Evolutionary conservation across 2,329 filamentous ascomycete species (phyloP).

Genomic region (Aspergillus alliaceus): DNA sequence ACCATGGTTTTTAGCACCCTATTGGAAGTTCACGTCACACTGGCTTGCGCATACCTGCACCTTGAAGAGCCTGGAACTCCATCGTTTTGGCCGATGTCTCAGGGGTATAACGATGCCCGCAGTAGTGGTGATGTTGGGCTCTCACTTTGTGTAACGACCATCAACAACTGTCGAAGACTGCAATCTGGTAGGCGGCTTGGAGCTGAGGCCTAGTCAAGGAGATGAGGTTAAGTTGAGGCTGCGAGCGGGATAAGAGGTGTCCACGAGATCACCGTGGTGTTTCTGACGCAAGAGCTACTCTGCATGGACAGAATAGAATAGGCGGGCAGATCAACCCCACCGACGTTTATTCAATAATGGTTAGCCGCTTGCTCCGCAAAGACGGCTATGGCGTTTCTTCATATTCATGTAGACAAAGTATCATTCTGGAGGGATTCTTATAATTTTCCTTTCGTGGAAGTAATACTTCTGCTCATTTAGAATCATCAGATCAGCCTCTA

Average conservation of each 20-base stretch:
- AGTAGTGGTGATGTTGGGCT: not conserved
- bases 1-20: too few species aligned
- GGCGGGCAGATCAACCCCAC: conserved; percentile 17
- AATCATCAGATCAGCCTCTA: not conserved
- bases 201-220: not conserved
- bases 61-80: conserved; percentile 25
- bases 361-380: conserved; percentile 11
- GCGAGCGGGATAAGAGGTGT: not conserved
- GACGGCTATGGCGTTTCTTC: conserved; percentile 5
- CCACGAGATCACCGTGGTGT: not conserved
- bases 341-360: conserved; percentile 10
- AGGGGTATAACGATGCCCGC: not conserved
- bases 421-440: not conserved
- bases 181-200: not conserved
- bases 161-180: too few species aligned
- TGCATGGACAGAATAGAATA: conserved; percentile 3
- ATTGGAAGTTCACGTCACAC: not conserved
- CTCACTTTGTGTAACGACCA: not conserved
- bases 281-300: not conserved
- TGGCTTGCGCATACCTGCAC: conserved; percentile 24
- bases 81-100: conserved; percentile 13
- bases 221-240: too few species aligned
- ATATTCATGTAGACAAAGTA: not conserved
- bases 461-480: not conserved
- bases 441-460: not conserved